phyloP scores from a whole-genome alignment of 2,329 filamentous ascomycete genomes.

The Fusarium succisae region DNA sequence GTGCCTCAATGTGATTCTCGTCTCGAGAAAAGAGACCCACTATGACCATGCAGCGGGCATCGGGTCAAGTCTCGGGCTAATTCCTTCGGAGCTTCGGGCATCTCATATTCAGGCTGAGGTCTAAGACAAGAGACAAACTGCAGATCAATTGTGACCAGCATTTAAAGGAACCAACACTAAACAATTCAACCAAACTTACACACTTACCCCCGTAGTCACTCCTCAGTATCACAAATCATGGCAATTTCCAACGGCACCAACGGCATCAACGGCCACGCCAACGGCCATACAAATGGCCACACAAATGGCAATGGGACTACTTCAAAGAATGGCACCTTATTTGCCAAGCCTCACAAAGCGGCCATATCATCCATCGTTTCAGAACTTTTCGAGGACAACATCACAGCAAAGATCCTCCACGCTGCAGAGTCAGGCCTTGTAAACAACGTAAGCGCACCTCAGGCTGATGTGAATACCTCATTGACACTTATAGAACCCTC shows the following conservation, averaged over 20 bases:
- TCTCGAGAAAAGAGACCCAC: neutral
- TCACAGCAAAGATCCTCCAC: slow-evolving; percentile 32
- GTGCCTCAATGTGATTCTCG: neutral
- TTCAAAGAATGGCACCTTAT: neutral
- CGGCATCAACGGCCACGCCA: neutral
- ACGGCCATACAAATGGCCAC: neutral
- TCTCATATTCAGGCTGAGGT: neutral
- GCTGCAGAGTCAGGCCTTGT: slow-evolving; percentile 15
- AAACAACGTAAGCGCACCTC: slow-evolving; percentile 13
- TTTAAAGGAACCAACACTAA: neutral
- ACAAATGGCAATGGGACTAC: neutral
- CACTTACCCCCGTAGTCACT: neutral
- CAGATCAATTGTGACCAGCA: neutral
- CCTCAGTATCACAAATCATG: neutral
- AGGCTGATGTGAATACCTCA: accelerated
- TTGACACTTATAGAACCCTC: slow-evolving; percentile 23
- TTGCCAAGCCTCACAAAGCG: neutral
- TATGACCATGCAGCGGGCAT: neutral
- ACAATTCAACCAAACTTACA: too few species aligned
- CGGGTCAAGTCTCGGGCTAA: slow-evolving; percentile 7
- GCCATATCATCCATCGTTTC: neutral
- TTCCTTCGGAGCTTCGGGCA: neutral
- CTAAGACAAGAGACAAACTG: neutral
- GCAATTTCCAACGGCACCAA: neutral
- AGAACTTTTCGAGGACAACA: slow-evolving; percentile 33